Evolutionary conservation across 176 grass and related monocot species (phyloP), one percentile per base, ranked within the genome.

Genomic region (Poa annua): DNA sequence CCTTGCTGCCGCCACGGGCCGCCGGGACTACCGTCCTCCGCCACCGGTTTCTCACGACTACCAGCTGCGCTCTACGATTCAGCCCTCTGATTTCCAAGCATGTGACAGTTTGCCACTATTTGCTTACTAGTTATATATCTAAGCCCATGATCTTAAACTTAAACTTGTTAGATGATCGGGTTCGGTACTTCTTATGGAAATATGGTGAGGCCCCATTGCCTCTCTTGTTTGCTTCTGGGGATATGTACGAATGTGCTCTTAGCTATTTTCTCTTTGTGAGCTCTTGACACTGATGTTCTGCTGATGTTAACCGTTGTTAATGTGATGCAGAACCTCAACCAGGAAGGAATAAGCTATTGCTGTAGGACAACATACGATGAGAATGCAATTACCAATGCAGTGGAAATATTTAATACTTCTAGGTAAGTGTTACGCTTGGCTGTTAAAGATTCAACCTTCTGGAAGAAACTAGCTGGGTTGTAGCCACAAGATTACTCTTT

Each of bases 291-390:
- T 29, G 26, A 77, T 77, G 59, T n/a, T 77, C 51, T 64, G 36
- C 76, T 77, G 39, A 61, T 82, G 52, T 16, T 70, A 52, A 62
- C 44, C 9, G 66, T 76, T 81, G 32, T 78, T 22, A 73, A 24
- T 84, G 41, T 87, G 57, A 71, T 69, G 32, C 80, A 96, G 94
- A 84, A 87, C 85, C 84, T 96, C 55, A 84, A 96, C 75, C 83
- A 77, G 53, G 85, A 92, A 92, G 94, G 94, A 85, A 85, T 97
- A 89, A 93, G 88, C 84, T 97, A 89, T 88, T 91, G 91, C 74
- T 92, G 88, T n/a, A 73, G 86, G 24, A 86, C 83, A 45, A 97
- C 94, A 48, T 91, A 88, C 86, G 91, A 97, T 85, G 94, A 97
- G 20, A 97, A 93, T 93, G 88, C 94, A 41, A 93, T 97, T 51